phyloP scores from a whole-genome alignment of 2,329 filamentous ascomycete species.

The Alternaria burnsii region DNA sequence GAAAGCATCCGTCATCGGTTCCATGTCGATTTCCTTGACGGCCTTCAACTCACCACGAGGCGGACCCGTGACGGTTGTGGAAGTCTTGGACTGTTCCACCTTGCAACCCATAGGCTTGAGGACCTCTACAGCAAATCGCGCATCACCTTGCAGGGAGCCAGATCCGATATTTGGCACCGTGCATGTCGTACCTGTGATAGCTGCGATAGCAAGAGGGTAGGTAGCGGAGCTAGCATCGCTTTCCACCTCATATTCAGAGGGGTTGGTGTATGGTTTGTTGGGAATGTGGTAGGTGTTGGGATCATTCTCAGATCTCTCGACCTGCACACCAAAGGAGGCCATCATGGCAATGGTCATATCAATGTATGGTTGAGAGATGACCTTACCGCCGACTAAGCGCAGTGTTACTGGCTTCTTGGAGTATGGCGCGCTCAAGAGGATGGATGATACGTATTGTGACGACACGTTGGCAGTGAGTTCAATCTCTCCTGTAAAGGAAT shows the following conservation, averaged over 20 bases:
- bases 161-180: constrained; percentile 97
- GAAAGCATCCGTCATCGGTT: constrained; percentile 99
- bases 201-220: constrained; percentile 91
- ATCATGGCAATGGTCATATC: constrained; percentile 99
- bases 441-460: constrained; percentile 98
- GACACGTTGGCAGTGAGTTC: constrained; percentile 94
- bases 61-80: constrained; percentile 95
- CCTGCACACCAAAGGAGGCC: constrained; percentile 85
- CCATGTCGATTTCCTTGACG: constrained; percentile 90
- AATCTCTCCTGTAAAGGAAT: constrained; percentile 77
- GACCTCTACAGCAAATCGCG: constrained; percentile 90
- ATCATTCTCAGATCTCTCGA: constrained; percentile 78
- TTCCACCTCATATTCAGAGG: constrained; percentile 86
- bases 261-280: constrained; percentile 82
- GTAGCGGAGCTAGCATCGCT: constrained; percentile 98
- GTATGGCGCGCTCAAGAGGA: constrained; percentile 96
- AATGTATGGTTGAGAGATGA: constrained; percentile 96
- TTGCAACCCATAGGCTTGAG: constrained; percentile 91
- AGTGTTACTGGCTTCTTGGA: constrained; percentile 93
- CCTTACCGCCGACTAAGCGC: constrained; percentile 91
- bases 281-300: constrained; percentile 95
- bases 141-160: constrained; percentile 90
- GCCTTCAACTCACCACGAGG: constrained; percentile 74
- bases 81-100: constrained; percentile 82
- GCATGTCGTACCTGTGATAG: constrained; percentile 94